Percentiles rank a stretch among this genome's conserved stretches.
Conservation (phyloP, 176 grass and related monocot genomes). For the Oryza glaberrima region DNA sequence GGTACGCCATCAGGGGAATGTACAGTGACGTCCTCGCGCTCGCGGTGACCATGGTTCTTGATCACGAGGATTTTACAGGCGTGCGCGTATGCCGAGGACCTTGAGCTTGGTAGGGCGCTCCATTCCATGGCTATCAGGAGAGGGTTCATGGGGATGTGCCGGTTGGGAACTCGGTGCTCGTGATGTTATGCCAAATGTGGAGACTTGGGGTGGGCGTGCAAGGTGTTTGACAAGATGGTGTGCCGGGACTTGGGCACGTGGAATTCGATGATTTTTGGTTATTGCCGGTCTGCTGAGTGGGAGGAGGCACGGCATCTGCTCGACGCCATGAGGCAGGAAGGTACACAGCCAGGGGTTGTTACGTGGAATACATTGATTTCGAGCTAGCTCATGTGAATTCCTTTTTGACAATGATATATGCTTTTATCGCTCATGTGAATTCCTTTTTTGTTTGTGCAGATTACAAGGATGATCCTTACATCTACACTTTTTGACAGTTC, state of each 20-base stretch:
- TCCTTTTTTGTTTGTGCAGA: slow-evolving; percentile 41
- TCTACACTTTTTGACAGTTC: slow-evolving; percentile 56
- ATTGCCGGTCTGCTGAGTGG: slow-evolving; percentile 48
- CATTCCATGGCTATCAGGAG: slow-evolving; percentile 58
- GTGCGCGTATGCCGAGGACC: slow-evolving; percentile 41
- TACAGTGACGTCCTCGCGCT: slow-evolving; percentile 48
- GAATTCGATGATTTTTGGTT: slow-evolving; percentile 71
- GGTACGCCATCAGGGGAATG: slow-evolving; percentile 56
- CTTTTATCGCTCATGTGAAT: slow-evolving; percentile 1
- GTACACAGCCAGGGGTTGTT: slow-evolving; percentile 49
- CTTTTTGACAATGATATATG: slow-evolving; percentile 12
- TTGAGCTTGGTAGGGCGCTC: slow-evolving; percentile 38
- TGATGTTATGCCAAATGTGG: slow-evolving; percentile 68
- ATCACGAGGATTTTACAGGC: slow-evolving; percentile 66
- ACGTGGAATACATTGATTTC: slow-evolving; percentile 76
- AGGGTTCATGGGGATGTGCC: slow-evolving; percentile 53
- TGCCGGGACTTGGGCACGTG: slow-evolving; percentile 59
- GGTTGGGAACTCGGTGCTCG: slow-evolving; percentile 60
- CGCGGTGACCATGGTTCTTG: slow-evolving; percentile 58
- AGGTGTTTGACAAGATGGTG: slow-evolving; percentile 57
- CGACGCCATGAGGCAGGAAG: slow-evolving; percentile 50
- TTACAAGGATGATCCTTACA: slow-evolving; percentile 68
- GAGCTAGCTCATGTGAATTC: slow-evolving; percentile 5
- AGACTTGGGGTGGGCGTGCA: slow-evolving; percentile 39
- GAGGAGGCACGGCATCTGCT: slow-evolving; percentile 56